A percentile compares a stretch with the other conserved stretches of the same genome.
Evolutionary conservation across 306 rosid species (phyloP).

Genomic region (Malus sieversii): DNA sequence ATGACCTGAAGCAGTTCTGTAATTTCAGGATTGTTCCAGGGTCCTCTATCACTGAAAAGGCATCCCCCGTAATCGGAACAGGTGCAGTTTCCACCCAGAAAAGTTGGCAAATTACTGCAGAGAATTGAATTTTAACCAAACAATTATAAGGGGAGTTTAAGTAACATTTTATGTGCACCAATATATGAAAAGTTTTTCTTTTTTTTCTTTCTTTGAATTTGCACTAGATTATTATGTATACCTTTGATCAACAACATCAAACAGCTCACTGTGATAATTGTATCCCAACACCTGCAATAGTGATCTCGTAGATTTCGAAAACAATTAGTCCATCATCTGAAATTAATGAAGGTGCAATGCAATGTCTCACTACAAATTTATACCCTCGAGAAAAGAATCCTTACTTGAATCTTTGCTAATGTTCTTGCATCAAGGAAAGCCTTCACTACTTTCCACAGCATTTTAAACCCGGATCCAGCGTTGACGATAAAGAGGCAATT

Average conservation of each 20-base stretch:
- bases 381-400: constrained; percentile 5
- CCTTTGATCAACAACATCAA: constrained; percentile 58
- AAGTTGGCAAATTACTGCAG: constrained; percentile 74
- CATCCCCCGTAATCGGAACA: constrained; percentile 83
- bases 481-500: constrained; percentile 65
- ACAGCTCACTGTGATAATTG: constrained; percentile 42
- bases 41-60: constrained; percentile 74
- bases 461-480: constrained; percentile 79
- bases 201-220: background rate
- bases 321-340: background rate
- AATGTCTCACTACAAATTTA: background rate
- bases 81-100: constrained; percentile 74
- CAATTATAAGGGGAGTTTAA: too few relatives aligned
- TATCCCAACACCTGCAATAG: constrained; percentile 66
- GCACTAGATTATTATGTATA: constrained; percentile 7
- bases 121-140: background rate
- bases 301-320: background rate
- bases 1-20: constrained; percentile 59
- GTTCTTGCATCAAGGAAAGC: constrained; percentile 73
- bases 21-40: constrained; percentile 65
- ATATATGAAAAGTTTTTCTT: too few relatives aligned
- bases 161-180: too few relatives aligned
- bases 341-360: background rate
- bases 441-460: constrained; percentile 77
- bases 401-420: constrained; percentile 63